Evolutionary conservation across 495 filamentous ascomycete genomes (phyloP).

Genomic region (Podospora sp.): DNA sequence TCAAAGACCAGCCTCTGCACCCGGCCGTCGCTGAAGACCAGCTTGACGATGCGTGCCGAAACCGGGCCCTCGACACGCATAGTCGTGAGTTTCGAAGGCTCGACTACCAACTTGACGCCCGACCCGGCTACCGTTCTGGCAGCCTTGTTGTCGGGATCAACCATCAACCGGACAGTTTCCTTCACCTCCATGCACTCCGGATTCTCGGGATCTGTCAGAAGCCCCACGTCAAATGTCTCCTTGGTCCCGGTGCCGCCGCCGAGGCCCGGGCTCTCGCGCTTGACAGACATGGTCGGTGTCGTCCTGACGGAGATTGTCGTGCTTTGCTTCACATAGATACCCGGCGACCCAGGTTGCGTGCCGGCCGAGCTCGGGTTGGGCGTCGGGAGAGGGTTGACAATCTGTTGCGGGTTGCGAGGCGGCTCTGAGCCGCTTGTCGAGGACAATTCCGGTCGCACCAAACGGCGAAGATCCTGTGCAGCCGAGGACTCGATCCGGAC

Average conservation of each 20-base stretch:
- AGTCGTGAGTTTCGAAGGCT: slow-evolving; percentile 26
- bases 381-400: slow-evolving; percentile 21
- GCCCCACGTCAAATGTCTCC: neutral
- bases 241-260: neutral
- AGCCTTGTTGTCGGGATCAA: slow-evolving; percentile 19
- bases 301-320: neutral
- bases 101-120: slow-evolving; percentile 21
- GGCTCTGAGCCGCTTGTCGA: neutral
- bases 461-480: neutral
- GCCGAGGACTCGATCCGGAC: neutral
- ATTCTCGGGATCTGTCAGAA: neutral
- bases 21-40: slow-evolving; percentile 2
- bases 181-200: neutral
- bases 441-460: neutral
- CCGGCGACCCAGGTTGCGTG: slow-evolving; percentile 23
- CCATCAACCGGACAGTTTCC: slow-evolving; percentile 17
- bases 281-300: neutral
- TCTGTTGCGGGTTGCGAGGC: neutral
- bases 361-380: slow-evolving; percentile 22
- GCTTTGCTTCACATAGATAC: slow-evolving; percentile 3
- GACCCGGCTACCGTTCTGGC: slow-evolving; percentile 4
- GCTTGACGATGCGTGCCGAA: slow-evolving; percentile 18
- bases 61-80: slow-evolving; percentile 14
- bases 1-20: slow-evolving; percentile 25
- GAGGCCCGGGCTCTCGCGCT: neutral